These are phyloP conservation scores for Westerdykella ornata DNA, from an alignment of 2,329 filamentous ascomycete genomes.

Conservation along the genomic window DNA sequence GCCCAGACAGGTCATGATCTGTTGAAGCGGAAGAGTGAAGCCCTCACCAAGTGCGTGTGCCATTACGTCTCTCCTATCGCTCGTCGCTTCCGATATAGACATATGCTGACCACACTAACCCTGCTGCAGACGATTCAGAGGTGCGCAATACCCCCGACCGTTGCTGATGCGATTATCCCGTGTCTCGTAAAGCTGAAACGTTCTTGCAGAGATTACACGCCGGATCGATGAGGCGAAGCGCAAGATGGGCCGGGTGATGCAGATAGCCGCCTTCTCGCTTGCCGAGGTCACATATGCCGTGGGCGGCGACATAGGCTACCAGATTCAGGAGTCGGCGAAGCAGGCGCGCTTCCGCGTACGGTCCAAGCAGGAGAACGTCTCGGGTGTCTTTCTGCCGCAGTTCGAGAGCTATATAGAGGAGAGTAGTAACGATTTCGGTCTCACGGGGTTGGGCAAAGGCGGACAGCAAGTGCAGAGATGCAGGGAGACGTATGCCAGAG, in stretches of 20 bases:
- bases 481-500: constrained; percentile 89
- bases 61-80: constrained; percentile 3
- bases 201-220: constrained; percentile 70
- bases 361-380: constrained; percentile 97
- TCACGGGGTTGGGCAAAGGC: constrained; percentile 93
- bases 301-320: constrained; percentile 87
- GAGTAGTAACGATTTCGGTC: constrained; percentile 87
- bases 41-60: constrained; percentile 76
- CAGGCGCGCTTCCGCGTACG: constrained; percentile 86
- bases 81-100: background rate
- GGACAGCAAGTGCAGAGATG: constrained; percentile 95
- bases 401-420: constrained; percentile 90
- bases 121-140: constrained; percentile 69
- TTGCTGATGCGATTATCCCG: background rate
- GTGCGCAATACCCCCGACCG: constrained; percentile 44
- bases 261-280: constrained; percentile 94
- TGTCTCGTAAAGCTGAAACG: constrained; percentile 20
- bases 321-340: constrained; percentile 93
- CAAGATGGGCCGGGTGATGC: constrained; percentile 99
- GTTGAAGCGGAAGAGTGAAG: constrained; percentile 96
- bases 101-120: constrained; percentile 2
- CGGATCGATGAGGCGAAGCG: constrained; percentile 98
- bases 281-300: constrained; percentile 97
- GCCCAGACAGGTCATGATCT: constrained; percentile 74
- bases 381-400: constrained; percentile 84